phyloP scores from a whole-genome alignment of 352 stramenopile species.

The Lagenidium sp. region DNA sequence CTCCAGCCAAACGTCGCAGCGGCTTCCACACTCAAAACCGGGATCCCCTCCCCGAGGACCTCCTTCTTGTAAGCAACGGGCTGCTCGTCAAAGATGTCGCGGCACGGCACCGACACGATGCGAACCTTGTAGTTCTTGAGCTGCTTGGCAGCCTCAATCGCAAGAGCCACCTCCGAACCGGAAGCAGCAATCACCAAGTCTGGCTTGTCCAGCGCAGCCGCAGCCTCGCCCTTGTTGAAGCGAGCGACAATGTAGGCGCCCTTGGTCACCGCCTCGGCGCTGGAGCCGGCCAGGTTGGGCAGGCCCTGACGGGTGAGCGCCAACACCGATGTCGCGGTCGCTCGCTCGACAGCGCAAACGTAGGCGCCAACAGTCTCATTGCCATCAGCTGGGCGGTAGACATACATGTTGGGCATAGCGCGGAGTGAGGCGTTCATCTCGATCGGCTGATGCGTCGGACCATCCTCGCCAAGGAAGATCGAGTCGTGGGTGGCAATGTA shows the following conservation, averaged over 20 bases:
- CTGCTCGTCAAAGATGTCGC: constrained; percentile 97
- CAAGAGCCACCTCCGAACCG: constrained; percentile 95
- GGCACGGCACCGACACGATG: constrained; percentile 97
- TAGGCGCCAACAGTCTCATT: constrained; percentile 98
- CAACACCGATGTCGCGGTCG: constrained; percentile 91
- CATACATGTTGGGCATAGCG: constrained; percentile 97
- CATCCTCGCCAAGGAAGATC: constrained; percentile 99
- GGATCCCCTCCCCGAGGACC: constrained; percentile 93
- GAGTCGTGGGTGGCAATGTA: constrained; percentile 99
- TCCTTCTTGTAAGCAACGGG: constrained; percentile 92
- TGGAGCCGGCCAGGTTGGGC: constrained; percentile 86
- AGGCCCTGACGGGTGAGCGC: constrained; percentile 89
- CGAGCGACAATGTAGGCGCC: constrained; percentile 81
- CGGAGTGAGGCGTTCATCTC: constrained; percentile 96
- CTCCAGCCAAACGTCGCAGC: constrained; percentile 91
- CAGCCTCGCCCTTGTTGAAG: constrained; percentile 69
- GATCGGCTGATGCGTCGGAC: constrained; percentile 98
- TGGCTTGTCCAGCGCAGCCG: constrained; percentile 51
- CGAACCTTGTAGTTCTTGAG: constrained; percentile 79
- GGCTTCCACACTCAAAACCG: constrained; percentile 95
- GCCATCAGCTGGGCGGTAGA: constrained; percentile 96
- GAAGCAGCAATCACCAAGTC: constrained; percentile 92
- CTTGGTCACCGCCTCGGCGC: constrained; percentile 86
- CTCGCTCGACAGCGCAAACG: constrained; percentile 76
- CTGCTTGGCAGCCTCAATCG: constrained; percentile 91